Conservation (phyloP, 305 asterid species). For the Coffea humblotiana region DNA sequence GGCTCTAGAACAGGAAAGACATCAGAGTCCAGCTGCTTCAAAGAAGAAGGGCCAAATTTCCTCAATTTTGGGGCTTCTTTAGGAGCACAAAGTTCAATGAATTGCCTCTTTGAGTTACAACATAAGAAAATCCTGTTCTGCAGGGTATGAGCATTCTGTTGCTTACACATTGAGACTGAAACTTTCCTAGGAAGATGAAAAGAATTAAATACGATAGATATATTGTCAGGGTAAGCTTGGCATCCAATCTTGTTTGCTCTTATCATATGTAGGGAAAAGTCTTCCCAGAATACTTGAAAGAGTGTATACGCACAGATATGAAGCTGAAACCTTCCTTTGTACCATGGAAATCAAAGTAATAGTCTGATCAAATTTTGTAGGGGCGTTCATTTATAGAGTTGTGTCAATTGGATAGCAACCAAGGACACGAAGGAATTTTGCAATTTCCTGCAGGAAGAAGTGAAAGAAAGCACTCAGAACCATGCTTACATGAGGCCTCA, state of each 20-base stretch:
- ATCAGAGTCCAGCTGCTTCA: neutral
- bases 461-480: neutral
- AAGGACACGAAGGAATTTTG: conserved; percentile 66
- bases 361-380: neutral
- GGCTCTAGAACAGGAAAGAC: no score
- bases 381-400: conserved; percentile 19
- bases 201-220: neutral
- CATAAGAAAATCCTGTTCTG: neutral
- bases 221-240: neutral
- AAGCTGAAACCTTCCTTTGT: neutral
- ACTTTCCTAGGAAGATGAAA: conserved; percentile 13
- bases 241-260: conserved; percentile 4
- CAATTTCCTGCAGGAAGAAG: conserved; percentile 57
- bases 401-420: conserved; percentile 71
- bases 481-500: neutral
- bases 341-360: neutral
- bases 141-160: neutral
- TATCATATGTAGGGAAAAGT: neutral
- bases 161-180: neutral
- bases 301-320: neutral
- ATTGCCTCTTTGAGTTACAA: neutral
- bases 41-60: neutral
- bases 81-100: neutral
- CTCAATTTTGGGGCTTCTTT: neutral
- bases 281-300: neutral